Percentiles rank a stretch among this genome's conserved stretches.
These are phyloP conservation scores for Bombardia bombarda DNA, from an alignment of 495 filamentous ascomycete species.

Conservation along the genomic window DNA sequence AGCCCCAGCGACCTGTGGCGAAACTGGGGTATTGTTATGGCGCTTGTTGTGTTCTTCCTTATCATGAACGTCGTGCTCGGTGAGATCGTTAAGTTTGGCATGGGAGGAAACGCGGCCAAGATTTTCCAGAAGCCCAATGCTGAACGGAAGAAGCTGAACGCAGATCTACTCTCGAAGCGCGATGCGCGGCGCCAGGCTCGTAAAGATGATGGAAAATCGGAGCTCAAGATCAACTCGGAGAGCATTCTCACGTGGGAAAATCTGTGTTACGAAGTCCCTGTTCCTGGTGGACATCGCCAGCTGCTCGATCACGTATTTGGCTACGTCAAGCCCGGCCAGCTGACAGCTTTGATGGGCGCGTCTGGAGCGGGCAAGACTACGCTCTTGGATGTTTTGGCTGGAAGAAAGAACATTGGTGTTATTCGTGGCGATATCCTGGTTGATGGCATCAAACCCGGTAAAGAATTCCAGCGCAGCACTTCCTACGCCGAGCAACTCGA, in stretches of 20 bases:
- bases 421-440: slow-evolving; percentile 67
- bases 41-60: slow-evolving; percentile 61
- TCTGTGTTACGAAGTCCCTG: slow-evolving; percentile 71
- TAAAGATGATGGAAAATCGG: slow-evolving; percentile 37
- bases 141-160: slow-evolving; percentile 63
- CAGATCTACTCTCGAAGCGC: slow-evolving; percentile 49
- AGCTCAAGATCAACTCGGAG: slow-evolving; percentile 58
- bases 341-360: slow-evolving; percentile 79
- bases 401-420: slow-evolving; percentile 71
- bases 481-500: slow-evolving; percentile 80
- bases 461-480: slow-evolving; percentile 71
- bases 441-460: slow-evolving; percentile 57
- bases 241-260: slow-evolving; percentile 72
- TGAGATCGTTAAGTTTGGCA: slow-evolving; percentile 67
- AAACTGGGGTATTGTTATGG: slow-evolving; percentile 68
- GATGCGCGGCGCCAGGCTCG: slow-evolving; percentile 45
- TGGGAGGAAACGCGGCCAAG: slow-evolving; percentile 69
- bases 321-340: slow-evolving; percentile 68
- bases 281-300: slow-evolving; percentile 56
- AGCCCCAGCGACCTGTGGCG: slow-evolving; percentile 55
- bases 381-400: slow-evolving; percentile 67
- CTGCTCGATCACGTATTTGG: slow-evolving; percentile 67
- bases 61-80: slow-evolving; percentile 61
- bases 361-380: slow-evolving; percentile 88
- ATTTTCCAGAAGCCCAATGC: slow-evolving; percentile 65